Conservation (phyloP, 768 basidiomycete species). For the Rhodosporidiobolus odoratus region DNA sequence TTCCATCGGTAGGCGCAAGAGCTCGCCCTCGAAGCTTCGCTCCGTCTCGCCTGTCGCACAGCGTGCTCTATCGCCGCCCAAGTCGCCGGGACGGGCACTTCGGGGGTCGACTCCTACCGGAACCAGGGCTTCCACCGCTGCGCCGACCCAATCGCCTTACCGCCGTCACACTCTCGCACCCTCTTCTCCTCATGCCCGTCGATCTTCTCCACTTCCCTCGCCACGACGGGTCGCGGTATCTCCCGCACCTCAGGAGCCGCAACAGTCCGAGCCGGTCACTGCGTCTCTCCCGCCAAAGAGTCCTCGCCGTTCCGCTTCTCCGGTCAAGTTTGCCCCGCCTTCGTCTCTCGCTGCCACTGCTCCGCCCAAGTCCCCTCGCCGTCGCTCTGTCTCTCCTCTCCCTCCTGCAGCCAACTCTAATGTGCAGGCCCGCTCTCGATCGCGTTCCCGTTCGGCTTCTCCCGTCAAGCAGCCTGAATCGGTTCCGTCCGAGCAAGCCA, state of each 20-base stretch:
- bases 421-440: background rate
- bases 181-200: background rate
- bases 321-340: background rate
- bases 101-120: background rate
- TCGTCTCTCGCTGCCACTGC: conserved; percentile 2
- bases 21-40: background rate
- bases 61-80: background rate
- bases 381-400: background rate
- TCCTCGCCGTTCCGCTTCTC: background rate
- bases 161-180: background rate
- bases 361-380: background rate
- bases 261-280: too few species aligned
- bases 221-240: conserved; percentile 10
- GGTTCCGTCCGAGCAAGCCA: background rate
- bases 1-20: too few species aligned
- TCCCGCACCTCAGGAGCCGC: background rate
- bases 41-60: conserved; percentile 1
- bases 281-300: background rate
- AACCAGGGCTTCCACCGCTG: background rate
- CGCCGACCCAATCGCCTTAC: conserved; percentile 3
- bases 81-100: background rate
- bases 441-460: conserved; percentile 21
- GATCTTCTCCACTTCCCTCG: conserved; percentile 11
- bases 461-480: conserved; percentile 16
- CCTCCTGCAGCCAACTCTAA: background rate